Evolutionary conservation across 2,329 filamentous ascomycete species (phyloP).

Genomic region (Podosphaera aphanis): DNA sequence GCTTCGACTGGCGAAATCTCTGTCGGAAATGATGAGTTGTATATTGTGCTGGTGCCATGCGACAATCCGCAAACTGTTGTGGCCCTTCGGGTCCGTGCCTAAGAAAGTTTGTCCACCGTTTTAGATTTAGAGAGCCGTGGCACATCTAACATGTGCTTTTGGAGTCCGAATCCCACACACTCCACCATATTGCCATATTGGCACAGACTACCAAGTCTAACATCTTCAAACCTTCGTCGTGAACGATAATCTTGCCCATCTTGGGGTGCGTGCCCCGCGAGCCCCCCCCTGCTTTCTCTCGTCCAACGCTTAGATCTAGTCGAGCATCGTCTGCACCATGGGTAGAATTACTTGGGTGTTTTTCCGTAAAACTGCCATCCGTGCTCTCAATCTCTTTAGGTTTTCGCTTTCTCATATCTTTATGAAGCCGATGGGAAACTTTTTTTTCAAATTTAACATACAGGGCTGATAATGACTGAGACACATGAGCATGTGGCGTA

Average conservation of each 20-base stretch:
- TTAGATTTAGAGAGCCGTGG: not conserved
- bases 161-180: slow-evolving; percentile 38
- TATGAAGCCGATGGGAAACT: not conserved
- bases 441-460: slow-evolving; percentile 3
- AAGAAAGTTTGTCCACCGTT: too few species aligned
- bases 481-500: not conserved
- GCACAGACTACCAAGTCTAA: slow-evolving; percentile 75
- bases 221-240: slow-evolving; percentile 86
- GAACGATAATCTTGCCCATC: slow-evolving; percentile 75
- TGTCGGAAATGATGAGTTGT: too few species aligned
- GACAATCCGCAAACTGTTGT: too few species aligned
- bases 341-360: slow-evolving; percentile 1
- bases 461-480: slow-evolving; percentile 8
- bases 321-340: slow-evolving; percentile 20
- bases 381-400: not conserved
- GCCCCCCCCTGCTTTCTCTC: slow-evolving; percentile 68
- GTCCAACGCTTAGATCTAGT: slow-evolving; percentile 53
- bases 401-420: not conserved
- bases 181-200: slow-evolving; percentile 88
- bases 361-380: not conserved
- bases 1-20: too few species aligned
- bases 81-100: too few species aligned
- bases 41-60: too few species aligned
- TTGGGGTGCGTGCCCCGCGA: slow-evolving; percentile 72
- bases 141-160: not conserved